Conservation (phyloP, 164 flowering plant species). For the Warburgia ugandensis region DNA sequence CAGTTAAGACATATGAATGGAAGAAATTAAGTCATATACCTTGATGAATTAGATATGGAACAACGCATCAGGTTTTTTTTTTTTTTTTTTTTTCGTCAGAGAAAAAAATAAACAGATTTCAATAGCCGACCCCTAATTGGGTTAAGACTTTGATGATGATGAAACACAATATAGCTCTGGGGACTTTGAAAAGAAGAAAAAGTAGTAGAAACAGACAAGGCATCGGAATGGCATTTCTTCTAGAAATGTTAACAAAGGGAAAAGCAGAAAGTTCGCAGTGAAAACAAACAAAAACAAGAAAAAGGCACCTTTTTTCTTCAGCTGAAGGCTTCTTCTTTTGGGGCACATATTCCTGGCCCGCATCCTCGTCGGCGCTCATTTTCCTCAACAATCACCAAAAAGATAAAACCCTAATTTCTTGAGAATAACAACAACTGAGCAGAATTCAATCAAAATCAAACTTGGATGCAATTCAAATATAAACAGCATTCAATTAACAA, state of each 20-base stretch:
- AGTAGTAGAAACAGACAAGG: too few relatives aligned
- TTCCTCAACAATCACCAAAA: neutral
- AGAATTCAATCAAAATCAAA: neutral
- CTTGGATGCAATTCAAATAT: too few relatives aligned
- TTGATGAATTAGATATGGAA: too few relatives aligned
- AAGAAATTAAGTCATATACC: too few relatives aligned
- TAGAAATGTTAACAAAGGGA: too few relatives aligned
- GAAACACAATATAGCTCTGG: neutral
- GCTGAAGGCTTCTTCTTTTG: slow-evolving; percentile 47
- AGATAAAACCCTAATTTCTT: neutral
- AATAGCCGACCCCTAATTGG: neutral
- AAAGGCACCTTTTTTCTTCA: slow-evolving; percentile 46
- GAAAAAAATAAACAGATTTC: too few relatives aligned
- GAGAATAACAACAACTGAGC: neutral
- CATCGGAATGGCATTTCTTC: too few relatives aligned
- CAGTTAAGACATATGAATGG: too few relatives aligned
- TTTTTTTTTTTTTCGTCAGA: too few relatives aligned
- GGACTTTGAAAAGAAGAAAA: too few relatives aligned
- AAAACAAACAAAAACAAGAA: neutral
- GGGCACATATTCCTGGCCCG: slow-evolving; percentile 26
- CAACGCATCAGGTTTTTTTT: too few relatives aligned
- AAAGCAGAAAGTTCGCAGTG: neutral
- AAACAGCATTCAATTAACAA: too few relatives aligned
- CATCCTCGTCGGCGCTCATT: slow-evolving; percentile 30
- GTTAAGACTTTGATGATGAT: neutral